These are phyloP conservation scores for Rhizoctonia solani DNA, from an alignment of 1,284 basidiomycete species.

Conservation along the genomic window DNA sequence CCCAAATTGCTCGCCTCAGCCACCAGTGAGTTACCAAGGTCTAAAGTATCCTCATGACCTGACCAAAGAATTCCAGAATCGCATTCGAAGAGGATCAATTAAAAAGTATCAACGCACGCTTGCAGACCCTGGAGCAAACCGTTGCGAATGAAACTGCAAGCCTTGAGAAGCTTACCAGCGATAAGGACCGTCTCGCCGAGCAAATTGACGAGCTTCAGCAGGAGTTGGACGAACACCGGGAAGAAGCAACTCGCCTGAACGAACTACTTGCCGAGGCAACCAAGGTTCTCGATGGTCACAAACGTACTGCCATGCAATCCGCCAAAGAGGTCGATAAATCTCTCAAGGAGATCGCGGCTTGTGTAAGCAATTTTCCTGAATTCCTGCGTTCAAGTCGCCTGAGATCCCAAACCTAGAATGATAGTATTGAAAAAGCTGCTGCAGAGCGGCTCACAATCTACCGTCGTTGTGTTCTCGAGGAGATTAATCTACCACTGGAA, in stretches of 20 bases:
- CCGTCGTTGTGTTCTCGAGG: slow-evolving; percentile 91
- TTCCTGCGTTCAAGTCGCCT: slow-evolving; percentile 12
- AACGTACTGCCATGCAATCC: slow-evolving; percentile 70
- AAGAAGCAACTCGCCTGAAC: slow-evolving; percentile 64
- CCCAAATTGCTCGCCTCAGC: slow-evolving; percentile 83
- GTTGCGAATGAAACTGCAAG: slow-evolving; percentile 61
- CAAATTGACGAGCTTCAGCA: slow-evolving; percentile 62
- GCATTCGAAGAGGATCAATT: slow-evolving; percentile 81
- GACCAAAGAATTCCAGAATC: slow-evolving; percentile 54
- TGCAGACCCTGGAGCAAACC: slow-evolving; percentile 59
- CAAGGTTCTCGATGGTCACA: slow-evolving; percentile 73
- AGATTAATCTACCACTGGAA: slow-evolving; percentile 81
- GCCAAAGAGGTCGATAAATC: slow-evolving; percentile 80
- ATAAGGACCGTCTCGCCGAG: slow-evolving; percentile 63
- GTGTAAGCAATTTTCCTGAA: slow-evolving; percentile 61
- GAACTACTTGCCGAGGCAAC: slow-evolving; percentile 69
- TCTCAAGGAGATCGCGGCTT: slow-evolving; percentile 85
- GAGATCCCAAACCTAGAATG: slow-evolving; percentile 62
- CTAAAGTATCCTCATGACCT: slow-evolving; percentile 27
- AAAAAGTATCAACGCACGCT: slow-evolving; percentile 63
- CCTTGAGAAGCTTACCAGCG: slow-evolving; percentile 60
- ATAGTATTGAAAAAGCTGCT: slow-evolving; percentile 88
- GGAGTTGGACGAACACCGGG: slow-evolving; percentile 63
- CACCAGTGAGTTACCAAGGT: slow-evolving; percentile 69
- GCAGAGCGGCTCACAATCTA: slow-evolving; percentile 88